These are phyloP conservation scores for Danielia oregonensis DNA, from an alignment of 805 yeast species.

Conservation along the genomic window DNA sequence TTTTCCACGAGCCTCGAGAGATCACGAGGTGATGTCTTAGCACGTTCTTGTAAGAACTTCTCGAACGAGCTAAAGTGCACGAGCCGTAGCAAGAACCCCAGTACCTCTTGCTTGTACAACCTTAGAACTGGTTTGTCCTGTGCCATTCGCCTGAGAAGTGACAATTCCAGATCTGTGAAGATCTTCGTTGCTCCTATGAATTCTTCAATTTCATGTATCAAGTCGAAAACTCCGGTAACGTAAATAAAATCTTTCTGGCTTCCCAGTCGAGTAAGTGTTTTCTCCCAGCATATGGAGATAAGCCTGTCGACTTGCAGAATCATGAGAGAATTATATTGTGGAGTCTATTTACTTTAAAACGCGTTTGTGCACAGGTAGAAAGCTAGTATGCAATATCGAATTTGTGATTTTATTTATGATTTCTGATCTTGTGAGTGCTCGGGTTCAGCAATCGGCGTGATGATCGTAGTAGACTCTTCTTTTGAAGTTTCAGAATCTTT, in stretches of 20 bases:
- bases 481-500: no score
- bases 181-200: conserved; percentile 8
- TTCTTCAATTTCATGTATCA: conserved; percentile 10
- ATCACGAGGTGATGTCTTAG: background rate
- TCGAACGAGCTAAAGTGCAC: conserved; percentile 8
- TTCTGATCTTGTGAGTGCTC: no score
- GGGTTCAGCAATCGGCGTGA: no score
- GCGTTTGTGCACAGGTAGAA: no score
- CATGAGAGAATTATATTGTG: no score
- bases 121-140: conserved; percentile 9
- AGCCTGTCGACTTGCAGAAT: background rate
- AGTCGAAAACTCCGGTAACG: conserved; percentile 5
- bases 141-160: conserved; percentile 7
- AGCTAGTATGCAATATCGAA: no score
- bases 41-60: conserved; percentile 3
- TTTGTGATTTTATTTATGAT: no score
- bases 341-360: no score
- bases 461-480: no score
- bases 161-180: conserved; percentile 7
- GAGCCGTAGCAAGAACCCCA: conserved; percentile 12
- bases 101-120: conserved; percentile 10
- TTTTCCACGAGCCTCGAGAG: conserved; percentile 1
- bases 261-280: conserved; percentile 1
- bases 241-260: conserved; percentile 4
- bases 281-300: conserved; percentile 12